phyloP scores from a whole-genome alignment of 2,329 filamentous ascomycete genomes.

The Esteya vermicola region DNA sequence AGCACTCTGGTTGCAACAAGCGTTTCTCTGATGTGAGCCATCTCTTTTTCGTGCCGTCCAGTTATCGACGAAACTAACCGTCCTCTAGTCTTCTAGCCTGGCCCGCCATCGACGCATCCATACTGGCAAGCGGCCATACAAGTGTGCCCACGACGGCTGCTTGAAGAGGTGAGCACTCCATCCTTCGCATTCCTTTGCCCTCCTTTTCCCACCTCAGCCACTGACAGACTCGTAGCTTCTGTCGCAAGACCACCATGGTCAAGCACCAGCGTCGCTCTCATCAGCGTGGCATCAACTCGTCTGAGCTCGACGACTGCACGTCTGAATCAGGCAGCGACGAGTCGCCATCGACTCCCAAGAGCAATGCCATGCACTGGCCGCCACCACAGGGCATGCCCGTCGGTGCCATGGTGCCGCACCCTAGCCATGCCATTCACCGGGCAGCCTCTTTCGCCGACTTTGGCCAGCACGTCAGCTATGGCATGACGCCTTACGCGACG shows the following conservation, averaged over 20 bases:
- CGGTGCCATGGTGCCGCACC: constrained; percentile 15
- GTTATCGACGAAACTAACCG: constrained; percentile 15
- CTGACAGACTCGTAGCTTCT: constrained; percentile 38
- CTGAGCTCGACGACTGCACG: constrained; percentile 39
- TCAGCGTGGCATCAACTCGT: constrained; percentile 41
- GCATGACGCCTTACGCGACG: constrained; percentile 26
- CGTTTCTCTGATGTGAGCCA: constrained; percentile 54
- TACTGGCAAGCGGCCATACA: constrained; percentile 52
- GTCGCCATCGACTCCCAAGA: constrained; percentile 43
- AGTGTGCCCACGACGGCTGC: constrained; percentile 46
- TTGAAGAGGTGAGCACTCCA: constrained; percentile 39
- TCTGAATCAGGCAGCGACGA: constrained; percentile 45
- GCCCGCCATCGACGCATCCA: constrained; percentile 52
- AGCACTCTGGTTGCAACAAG: constrained; percentile 51
- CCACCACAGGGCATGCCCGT: constrained; percentile 22
- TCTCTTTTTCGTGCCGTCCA: too few relatives aligned
- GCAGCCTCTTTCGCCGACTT: constrained; percentile 42
- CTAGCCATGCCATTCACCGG: constrained; percentile 29
- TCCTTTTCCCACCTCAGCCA: constrained; percentile 3
- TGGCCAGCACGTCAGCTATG: constrained; percentile 29
- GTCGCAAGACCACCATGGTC: constrained; percentile 58
- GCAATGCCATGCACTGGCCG: constrained; percentile 37
- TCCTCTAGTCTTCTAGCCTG: constrained; percentile 44
- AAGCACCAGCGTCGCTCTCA: constrained; percentile 51
- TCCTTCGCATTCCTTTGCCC: background rate